These are phyloP conservation scores for Phytophthora hibernalis DNA, from an alignment of 352 stramenopile species.

Conservation along the genomic window DNA sequence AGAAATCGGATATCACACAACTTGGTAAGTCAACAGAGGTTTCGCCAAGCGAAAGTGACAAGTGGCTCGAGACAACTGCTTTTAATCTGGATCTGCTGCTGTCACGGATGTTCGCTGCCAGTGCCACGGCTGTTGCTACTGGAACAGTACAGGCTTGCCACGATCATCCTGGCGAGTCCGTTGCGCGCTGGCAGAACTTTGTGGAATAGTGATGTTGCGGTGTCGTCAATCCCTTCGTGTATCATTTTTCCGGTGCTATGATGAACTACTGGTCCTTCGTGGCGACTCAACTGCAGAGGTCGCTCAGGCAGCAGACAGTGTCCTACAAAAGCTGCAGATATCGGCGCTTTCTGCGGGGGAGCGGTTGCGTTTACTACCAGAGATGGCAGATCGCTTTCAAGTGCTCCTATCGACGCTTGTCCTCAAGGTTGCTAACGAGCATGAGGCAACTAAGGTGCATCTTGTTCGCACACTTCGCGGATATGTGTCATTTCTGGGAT, in stretches of 20 bases:
- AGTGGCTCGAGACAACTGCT: slow-evolving; percentile 61
- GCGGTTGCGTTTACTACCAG: slow-evolving; percentile 63
- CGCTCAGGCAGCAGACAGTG: slow-evolving; percentile 26
- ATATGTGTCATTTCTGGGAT: slow-evolving; percentile 65
- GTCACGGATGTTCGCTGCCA: slow-evolving; percentile 59
- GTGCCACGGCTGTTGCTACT: slow-evolving; percentile 29
- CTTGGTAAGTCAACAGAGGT: neutral
- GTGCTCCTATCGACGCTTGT: slow-evolving; percentile 76
- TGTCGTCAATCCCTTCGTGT: slow-evolving; percentile 55
- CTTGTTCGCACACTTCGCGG: slow-evolving; percentile 73
- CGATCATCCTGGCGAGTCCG: slow-evolving; percentile 74
- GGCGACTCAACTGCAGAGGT: slow-evolving; percentile 58
- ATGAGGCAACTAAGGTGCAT: slow-evolving; percentile 63
- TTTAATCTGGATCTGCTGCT: slow-evolving; percentile 76
- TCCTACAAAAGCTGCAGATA: slow-evolving; percentile 42
- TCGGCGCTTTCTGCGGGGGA: slow-evolving; percentile 49
- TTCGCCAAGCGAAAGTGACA: slow-evolving; percentile 28
- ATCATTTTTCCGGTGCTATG: slow-evolving; percentile 80
- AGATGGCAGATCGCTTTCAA: slow-evolving; percentile 72
- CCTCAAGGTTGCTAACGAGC: slow-evolving; percentile 65
- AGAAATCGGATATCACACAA: neutral
- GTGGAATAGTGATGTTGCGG: slow-evolving; percentile 55
- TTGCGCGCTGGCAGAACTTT: slow-evolving; percentile 66
- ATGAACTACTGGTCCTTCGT: slow-evolving; percentile 78
- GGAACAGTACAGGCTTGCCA: slow-evolving; percentile 37